Percentiles rank a stretch among this genome's conserved stretches.
Conservation (phyloP, 176 grass and related monocot genomes). For the Cymbopogon citratus region DNA sequence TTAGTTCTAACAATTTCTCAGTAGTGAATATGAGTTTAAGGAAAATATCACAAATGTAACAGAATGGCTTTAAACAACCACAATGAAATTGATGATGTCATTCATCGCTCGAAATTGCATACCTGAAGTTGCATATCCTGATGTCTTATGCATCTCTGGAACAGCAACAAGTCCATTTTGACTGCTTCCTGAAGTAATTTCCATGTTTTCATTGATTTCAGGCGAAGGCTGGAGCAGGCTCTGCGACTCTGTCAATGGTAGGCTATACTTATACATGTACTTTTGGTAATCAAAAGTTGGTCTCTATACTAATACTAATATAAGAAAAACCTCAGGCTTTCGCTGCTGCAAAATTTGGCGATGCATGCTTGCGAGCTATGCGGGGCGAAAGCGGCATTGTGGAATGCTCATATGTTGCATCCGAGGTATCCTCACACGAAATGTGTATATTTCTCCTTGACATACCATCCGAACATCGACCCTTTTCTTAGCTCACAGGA, state of each 20-base stretch:
- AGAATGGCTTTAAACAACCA: neutral
- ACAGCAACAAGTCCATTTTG: neutral
- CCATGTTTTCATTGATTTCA: conserved; percentile 36
- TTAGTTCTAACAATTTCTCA: neutral
- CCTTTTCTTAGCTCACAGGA: neutral
- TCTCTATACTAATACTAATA: conserved; percentile 5
- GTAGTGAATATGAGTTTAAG: neutral
- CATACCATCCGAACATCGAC: neutral
- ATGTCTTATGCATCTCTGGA: neutral
- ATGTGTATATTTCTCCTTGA: neutral
- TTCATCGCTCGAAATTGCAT: neutral
- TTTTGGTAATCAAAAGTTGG: neutral
- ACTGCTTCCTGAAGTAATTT: neutral
- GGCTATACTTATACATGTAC: conserved; percentile 26
- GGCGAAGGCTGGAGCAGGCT: conserved; percentile 96
- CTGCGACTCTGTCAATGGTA: conserved; percentile 99
- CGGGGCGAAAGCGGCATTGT: conserved; percentile 69
- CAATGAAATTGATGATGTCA: neutral
- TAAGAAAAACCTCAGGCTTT: conserved; percentile 43
- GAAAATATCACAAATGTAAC: neutral
- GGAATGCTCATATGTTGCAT: conserved; percentile 88
- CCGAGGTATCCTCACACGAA: conserved; percentile 38
- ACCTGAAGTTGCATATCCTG: neutral
- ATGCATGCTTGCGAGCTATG: conserved; percentile 79
- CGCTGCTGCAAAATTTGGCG: conserved; percentile 81